Evolutionary conservation across 2,329 filamentous ascomycete genomes (phyloP), one percentile per base, ranked within the genome.

Genomic region (Pseudomassariella vexata): DNA sequence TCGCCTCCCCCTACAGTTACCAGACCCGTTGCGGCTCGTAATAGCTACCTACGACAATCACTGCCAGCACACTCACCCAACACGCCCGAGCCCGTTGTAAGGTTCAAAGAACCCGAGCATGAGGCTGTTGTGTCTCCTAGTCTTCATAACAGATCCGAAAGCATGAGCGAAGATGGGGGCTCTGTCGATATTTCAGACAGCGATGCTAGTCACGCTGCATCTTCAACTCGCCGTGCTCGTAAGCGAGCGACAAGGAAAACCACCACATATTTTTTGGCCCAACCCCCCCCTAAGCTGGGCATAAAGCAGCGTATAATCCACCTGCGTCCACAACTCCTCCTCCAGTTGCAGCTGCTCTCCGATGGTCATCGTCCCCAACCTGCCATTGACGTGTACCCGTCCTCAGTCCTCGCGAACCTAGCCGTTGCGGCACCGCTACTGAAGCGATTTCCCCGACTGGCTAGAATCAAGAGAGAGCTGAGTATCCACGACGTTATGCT

Each of bases 301-400:
- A 63, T 67, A 48, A 71, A 79, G 48, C 82, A 82, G 49, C 68
- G 82, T 16, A 70, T 81, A 40, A 63, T 86, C 21, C 66, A 81
- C 45, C 66, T 83, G 19, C 74, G 82, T 11, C 82, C 83, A 9
- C 76, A 76, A 32, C 60, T 87, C 12, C 60, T 87, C 5, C 66
- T 89, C 5, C 84, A 90, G 53, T 62, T 89, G 11, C 84, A 88
- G 48, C 69, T 75, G 36, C 54, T 86, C n/a, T 65, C 70, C 3
- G 58, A 67, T 24, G 69, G 76, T 39, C 65, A 65, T 11, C 73
- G 83, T 16, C 80, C 82, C 0, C 68, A 68, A 31, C 84, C 84
- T 1, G 72, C 76, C 4, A 77, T 85, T 41, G 84, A 90, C 45
- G 74, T 86, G n/a, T 70, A 87, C 24, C 82, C 83, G 1, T 76